These are phyloP conservation scores for Bocquillonia castaneifolia DNA, from an alignment of 441 rosid species.

Conservation along the genomic window DNA sequence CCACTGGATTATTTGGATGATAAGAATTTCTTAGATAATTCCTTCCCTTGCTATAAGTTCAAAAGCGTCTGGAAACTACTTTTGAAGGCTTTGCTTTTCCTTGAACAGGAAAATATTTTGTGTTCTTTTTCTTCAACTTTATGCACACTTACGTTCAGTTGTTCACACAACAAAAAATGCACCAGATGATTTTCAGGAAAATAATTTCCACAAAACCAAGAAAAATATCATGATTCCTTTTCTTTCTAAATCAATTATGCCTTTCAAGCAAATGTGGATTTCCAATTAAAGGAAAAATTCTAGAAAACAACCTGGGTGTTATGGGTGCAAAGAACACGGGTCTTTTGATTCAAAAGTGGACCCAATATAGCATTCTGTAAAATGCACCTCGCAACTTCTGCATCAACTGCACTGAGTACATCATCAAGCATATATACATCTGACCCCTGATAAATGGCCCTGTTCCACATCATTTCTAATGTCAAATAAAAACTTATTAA, in stretches of 20 bases:
- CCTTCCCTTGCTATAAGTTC: background rate
- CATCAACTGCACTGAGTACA: constrained; percentile 93
- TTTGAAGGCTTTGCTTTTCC: background rate
- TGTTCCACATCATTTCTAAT: constrained; percentile 28
- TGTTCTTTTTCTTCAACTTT: too few relatives aligned
- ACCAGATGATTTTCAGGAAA: background rate
- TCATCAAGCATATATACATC: constrained; percentile 82
- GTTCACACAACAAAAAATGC: background rate
- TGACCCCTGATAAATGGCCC: constrained; percentile 77
- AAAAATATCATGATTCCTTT: background rate
- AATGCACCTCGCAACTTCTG: constrained; percentile 87
- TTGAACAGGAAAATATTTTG: background rate
- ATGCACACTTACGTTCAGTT: too few relatives aligned
- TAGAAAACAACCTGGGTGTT: constrained; percentile 58
- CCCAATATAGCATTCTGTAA: constrained; percentile 68
- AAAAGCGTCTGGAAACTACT: background rate
- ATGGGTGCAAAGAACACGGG: constrained; percentile 86
- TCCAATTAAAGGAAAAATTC: constrained; percentile 14
- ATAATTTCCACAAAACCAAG: background rate
- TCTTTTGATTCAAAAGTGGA: constrained; percentile 52
- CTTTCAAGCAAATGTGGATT: background rate
- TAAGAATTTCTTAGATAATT: background rate
- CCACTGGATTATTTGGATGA: background rate
- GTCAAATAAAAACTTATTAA: background rate
- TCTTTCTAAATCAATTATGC: background rate